These are phyloP conservation scores for Alternaria arborescens DNA, from an alignment of 2,329 filamentous ascomycete species.

Conservation along the genomic window DNA sequence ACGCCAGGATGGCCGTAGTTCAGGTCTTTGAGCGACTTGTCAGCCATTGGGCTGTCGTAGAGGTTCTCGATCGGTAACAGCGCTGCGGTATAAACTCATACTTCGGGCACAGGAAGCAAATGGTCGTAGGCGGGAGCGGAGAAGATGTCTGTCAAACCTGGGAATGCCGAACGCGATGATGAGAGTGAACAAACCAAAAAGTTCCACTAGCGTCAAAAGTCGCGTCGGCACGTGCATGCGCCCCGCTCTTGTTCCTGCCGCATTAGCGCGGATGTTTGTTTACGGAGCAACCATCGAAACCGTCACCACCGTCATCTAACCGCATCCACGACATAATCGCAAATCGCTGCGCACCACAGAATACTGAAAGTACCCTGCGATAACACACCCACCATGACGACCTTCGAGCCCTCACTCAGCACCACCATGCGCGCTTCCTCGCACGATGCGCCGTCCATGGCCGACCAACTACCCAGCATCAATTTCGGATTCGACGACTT, in stretches of 20 bases:
- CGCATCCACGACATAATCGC: conserved; percentile 30
- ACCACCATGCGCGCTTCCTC: conserved; percentile 68
- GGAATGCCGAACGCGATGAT: conserved; percentile 10
- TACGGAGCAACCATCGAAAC: conserved; percentile 36
- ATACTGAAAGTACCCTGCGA: background rate
- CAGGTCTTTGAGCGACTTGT: conserved; percentile 58
- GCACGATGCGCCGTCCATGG: conserved; percentile 70
- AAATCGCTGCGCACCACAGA: conserved; percentile 3
- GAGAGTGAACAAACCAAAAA: conserved; percentile 23
- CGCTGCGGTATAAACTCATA: conserved; percentile 32
- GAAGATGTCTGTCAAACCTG: conserved; percentile 2
- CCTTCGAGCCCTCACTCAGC: conserved; percentile 75
- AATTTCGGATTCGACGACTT: conserved; percentile 97
- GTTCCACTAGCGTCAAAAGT: conserved; percentile 33
- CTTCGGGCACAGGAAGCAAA: conserved; percentile 19
- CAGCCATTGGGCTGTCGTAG: conserved; percentile 64
- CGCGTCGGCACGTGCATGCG: conserved; percentile 41
- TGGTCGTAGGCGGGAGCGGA: background rate
- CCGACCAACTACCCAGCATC: conserved; percentile 82
- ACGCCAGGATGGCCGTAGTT: conserved; percentile 64
- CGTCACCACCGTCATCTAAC: conserved; percentile 23
- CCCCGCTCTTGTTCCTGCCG: conserved; percentile 14
- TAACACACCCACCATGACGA: conserved; percentile 58
- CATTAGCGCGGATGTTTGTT: conserved; percentile 35
- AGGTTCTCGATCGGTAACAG: conserved; percentile 24